Evolutionary conservation across 2,329 filamentous ascomycete species (phyloP).

Genomic region (Verticillium nubilum): DNA sequence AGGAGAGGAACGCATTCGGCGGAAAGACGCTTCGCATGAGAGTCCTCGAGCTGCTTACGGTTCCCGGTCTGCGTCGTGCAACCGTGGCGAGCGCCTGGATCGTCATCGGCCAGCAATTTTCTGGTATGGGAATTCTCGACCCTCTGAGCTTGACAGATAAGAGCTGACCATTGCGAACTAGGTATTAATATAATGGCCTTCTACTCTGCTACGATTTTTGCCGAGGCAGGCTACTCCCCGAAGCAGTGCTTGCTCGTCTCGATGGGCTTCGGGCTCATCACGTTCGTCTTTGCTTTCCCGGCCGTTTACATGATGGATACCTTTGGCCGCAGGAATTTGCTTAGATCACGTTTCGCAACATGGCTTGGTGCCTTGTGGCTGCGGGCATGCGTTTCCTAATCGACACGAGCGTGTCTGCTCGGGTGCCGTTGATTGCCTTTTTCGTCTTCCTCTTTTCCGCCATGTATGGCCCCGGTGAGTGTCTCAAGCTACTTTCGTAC

Average conservation of each 20-base stretch:
- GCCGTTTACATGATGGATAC: constrained; percentile 64
- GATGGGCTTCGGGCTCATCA: constrained; percentile 50
- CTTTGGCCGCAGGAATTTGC: constrained; percentile 55
- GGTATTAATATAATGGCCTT: constrained; percentile 45
- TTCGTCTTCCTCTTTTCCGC: constrained; percentile 62
- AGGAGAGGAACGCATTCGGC: constrained; percentile 20
- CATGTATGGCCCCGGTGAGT: constrained; percentile 55
- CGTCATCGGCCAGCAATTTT: constrained; percentile 63
- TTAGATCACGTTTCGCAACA: constrained; percentile 61
- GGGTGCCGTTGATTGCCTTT: constrained; percentile 49
- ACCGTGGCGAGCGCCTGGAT: constrained; percentile 62
- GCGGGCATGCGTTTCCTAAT: constrained; percentile 33
- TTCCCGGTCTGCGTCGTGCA: constrained; percentile 53
- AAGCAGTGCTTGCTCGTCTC: constrained; percentile 44
- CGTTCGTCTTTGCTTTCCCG: constrained; percentile 60
- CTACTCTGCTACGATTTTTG: constrained; percentile 41
- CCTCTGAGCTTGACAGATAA: neutral
- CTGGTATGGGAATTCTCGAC: constrained; percentile 28
- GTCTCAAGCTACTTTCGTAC: no score
- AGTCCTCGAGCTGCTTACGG: constrained; percentile 51
- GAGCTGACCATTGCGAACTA: neutral
- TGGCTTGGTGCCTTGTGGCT: constrained; percentile 54
- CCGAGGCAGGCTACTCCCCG: constrained; percentile 33
- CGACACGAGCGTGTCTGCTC: constrained; percentile 25
- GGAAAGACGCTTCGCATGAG: constrained; percentile 38